Evolutionary conservation across 331 rosid species (phyloP).

Genomic region (Malus hybrid): DNA sequence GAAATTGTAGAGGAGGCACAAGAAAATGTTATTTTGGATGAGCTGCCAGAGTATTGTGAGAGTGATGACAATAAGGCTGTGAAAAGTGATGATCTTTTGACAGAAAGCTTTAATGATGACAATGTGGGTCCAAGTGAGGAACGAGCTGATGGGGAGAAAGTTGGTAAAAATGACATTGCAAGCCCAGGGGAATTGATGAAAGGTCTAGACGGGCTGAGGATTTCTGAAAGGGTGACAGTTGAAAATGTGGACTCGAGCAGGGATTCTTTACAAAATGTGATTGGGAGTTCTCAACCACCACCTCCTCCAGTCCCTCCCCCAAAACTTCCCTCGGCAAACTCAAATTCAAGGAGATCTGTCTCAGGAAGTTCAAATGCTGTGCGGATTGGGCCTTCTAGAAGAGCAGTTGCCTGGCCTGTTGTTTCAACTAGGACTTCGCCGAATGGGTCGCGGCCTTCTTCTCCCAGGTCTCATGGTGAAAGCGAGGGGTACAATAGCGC

Average conservation of each 20-base stretch:
- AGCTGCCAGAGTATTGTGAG: constrained; percentile 32
- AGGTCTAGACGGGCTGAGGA: constrained; percentile 27
- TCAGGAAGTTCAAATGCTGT: constrained; percentile 44
- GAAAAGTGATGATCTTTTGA: constrained; percentile 37
- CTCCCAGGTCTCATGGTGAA: constrained; percentile 84
- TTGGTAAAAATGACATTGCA: constrained; percentile 29
- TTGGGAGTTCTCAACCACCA: constrained; percentile 56
- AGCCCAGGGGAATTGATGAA: constrained; percentile 28
- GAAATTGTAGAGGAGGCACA: constrained; percentile 43
- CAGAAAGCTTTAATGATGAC: constrained; percentile 35
- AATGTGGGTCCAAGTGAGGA: constrained; percentile 30
- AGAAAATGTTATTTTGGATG: constrained; percentile 36
- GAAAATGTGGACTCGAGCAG: constrained; percentile 33
- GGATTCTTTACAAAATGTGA: constrained; percentile 15
- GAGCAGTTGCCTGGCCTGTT: constrained; percentile 58
- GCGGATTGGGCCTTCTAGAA: constrained; percentile 56
- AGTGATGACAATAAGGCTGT: constrained; percentile 24
- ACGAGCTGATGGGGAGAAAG: constrained; percentile 34
- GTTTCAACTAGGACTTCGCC: constrained; percentile 68
- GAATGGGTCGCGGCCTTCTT: constrained; percentile 72
- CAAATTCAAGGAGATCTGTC: constrained; percentile 43
- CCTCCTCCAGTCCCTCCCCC: constrained; percentile 97
- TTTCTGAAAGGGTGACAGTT: constrained; percentile 26
- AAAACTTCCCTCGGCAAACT: constrained; percentile 40
- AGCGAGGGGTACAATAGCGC: constrained; percentile 90